These are phyloP conservation scores for Penicillium ochrochloron DNA, from an alignment of 495 filamentous ascomycete species.

Conservation along the genomic window DNA sequence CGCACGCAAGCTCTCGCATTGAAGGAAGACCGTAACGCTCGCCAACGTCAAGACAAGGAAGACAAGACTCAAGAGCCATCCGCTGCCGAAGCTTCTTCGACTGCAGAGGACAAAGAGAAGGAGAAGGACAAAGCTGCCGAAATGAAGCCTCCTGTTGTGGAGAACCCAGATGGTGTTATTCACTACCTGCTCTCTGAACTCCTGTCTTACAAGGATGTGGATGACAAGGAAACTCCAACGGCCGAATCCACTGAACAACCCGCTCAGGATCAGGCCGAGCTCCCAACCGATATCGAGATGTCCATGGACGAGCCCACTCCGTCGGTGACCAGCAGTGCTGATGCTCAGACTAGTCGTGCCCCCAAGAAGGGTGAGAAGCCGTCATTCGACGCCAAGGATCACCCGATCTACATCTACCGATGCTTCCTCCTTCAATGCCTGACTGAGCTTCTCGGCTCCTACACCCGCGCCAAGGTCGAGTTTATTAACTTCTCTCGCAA, in stretches of 20 bases:
- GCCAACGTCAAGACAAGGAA: slow-evolving; percentile 37
- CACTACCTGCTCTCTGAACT: slow-evolving; percentile 95
- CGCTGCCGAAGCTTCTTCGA: slow-evolving; percentile 36
- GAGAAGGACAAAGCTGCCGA: slow-evolving; percentile 68
- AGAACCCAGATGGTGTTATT: slow-evolving; percentile 93
- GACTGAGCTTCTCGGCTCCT: slow-evolving; percentile 88
- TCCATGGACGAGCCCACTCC: slow-evolving; percentile 43
- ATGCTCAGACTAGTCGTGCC: slow-evolving; percentile 33
- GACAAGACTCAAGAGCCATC: slow-evolving; percentile 32
- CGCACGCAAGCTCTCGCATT: slow-evolving; percentile 61
- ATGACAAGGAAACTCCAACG: slow-evolving; percentile 67
- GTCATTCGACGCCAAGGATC: slow-evolving; percentile 86
- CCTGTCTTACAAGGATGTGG: slow-evolving; percentile 87
- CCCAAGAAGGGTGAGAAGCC: slow-evolving; percentile 72
- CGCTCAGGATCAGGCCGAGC: slow-evolving; percentile 39
- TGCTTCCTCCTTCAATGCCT: slow-evolving; percentile 95
- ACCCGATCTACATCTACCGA: slow-evolving; percentile 94
- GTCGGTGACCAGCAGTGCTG: slow-evolving; percentile 40
- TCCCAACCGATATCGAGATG: slow-evolving; percentile 59
- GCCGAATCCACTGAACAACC: slow-evolving; percentile 54
- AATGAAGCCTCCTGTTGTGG: slow-evolving; percentile 80
- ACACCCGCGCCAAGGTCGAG: slow-evolving; percentile 93
- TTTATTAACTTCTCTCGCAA: slow-evolving; percentile 98
- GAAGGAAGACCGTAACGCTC: slow-evolving; percentile 54
- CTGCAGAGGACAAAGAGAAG: slow-evolving; percentile 56